Percentiles rank a stretch among this genome's conserved stretches.
These are phyloP conservation scores for Lipomyces spencermartinsiae DNA, from an alignment of 805 yeast species.

Conservation along the genomic window DNA sequence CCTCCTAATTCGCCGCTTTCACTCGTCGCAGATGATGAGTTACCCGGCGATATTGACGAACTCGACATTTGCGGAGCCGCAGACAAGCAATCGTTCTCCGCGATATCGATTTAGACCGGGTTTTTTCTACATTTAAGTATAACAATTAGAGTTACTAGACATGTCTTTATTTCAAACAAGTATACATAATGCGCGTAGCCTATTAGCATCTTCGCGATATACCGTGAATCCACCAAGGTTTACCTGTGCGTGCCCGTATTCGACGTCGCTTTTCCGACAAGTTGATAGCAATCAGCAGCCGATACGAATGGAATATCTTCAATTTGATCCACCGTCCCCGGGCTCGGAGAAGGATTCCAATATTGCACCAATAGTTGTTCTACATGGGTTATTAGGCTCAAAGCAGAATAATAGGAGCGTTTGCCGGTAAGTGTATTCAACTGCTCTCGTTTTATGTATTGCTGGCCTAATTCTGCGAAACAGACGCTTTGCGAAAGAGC, in stretches of 20 bases:
- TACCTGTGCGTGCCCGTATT: neutral
- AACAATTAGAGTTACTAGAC: neutral
- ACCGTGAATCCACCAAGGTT: neutral
- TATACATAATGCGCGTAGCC: neutral
- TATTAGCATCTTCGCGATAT: neutral
- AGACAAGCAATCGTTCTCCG: no score
- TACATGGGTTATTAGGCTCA: slow-evolving; percentile 91
- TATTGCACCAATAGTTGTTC: slow-evolving; percentile 66
- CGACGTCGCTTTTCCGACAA: neutral
- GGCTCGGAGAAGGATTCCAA: slow-evolving; percentile 9
- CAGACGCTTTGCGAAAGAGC: slow-evolving; percentile 47
- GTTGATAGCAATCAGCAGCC: neutral
- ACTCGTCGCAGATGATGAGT: neutral
- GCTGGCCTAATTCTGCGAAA: slow-evolving; percentile 47
- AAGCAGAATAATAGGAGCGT: slow-evolving; percentile 80
- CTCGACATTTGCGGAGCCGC: neutral
- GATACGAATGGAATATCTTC: slow-evolving; percentile 51
- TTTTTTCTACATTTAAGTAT: no score
- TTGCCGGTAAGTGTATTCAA: slow-evolving; percentile 60
- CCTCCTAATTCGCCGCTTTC: neutral
- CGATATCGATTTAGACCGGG: neutral
- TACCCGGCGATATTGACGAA: neutral
- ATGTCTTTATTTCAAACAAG: neutral
- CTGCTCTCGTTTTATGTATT: neutral
- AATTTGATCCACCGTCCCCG: slow-evolving; percentile 47